Percentiles rank a stretch among this genome's conserved stretches.
phyloP scores from a whole-genome alignment of 148 eudicot genomes.

The Rhododendron molle region DNA sequence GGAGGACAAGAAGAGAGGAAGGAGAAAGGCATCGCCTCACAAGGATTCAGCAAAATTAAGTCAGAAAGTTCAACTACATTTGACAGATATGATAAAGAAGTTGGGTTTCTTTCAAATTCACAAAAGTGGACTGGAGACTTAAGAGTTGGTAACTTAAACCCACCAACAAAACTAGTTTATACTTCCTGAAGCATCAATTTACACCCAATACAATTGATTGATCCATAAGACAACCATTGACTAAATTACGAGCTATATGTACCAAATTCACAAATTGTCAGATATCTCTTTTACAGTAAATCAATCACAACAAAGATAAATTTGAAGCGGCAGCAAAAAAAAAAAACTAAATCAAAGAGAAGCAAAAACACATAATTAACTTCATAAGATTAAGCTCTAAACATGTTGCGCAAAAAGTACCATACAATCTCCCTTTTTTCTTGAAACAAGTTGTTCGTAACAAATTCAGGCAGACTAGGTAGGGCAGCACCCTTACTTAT shows the following conservation, averaged over 20 bases:
- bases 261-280: not conserved
- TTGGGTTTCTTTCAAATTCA: not conserved
- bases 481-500: not conserved
- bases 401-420: not conserved
- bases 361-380: not conserved
- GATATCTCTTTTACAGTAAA: not conserved
- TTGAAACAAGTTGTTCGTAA: not conserved
- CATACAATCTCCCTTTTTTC: not conserved
- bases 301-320: not conserved
- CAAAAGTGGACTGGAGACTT: not conserved
- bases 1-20: not conserved
- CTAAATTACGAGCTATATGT: not conserved
- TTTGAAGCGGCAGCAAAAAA: not conserved
- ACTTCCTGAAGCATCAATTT: not conserved
- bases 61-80: not conserved
- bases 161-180: not conserved
- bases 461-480: not conserved
- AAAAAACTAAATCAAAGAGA: not conserved
- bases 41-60: not conserved
- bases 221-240: not conserved
- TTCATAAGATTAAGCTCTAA: not conserved
- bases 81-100: not conserved
- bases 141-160: not conserved
- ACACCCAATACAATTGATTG: not conserved
- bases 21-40: not conserved